Percentiles rank a stretch among this genome's conserved stretches.
These are phyloP conservation scores for Amphichorda felina DNA, from an alignment of 2,329 filamentous ascomycete genomes.

Conservation along the genomic window DNA sequence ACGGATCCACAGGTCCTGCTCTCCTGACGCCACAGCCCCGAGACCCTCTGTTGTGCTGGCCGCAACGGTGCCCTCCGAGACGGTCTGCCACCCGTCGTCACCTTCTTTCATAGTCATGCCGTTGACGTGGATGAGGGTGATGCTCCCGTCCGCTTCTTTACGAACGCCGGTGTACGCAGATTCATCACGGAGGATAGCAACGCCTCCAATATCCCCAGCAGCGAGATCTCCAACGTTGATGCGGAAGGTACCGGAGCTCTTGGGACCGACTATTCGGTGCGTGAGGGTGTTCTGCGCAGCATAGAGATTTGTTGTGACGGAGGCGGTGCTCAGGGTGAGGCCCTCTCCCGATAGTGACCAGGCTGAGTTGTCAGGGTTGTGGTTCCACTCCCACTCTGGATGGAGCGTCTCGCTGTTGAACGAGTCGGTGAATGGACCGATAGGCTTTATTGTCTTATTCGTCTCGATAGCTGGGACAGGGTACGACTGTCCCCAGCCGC, in stretches of 20 bases:
- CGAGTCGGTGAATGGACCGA: conserved; percentile 26
- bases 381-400: conserved; percentile 47
- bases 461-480: conserved; percentile 16
- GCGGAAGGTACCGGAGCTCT: conserved; percentile 32
- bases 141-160: conserved; percentile 14
- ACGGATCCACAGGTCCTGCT: conserved; percentile 10
- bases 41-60: conserved; percentile 1
- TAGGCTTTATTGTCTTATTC: conserved; percentile 9
- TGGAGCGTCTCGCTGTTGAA: conserved; percentile 21
- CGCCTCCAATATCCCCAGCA: conserved; percentile 36
- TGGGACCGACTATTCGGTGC: conserved; percentile 31
- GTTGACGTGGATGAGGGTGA: conserved; percentile 16
- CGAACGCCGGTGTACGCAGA: conserved; percentile 39
- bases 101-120: conserved; percentile 14
- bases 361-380: conserved; percentile 40
- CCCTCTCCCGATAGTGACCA: conserved; percentile 22
- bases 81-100: conserved; percentile 1
- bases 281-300: conserved; percentile 32
- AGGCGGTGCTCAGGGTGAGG: conserved; percentile 32
- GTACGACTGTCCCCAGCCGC: conserved; percentile 31
- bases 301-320: conserved; percentile 36
- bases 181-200: conserved; percentile 37
- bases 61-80: not conserved
- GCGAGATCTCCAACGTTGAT: conserved; percentile 34
- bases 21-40: conserved; percentile 1